Evolutionary conservation across 2,329 filamentous ascomycete species (phyloP), one percentile per base, ranked within the genome.

Genomic region (Microsporum ferrugineum): DNA sequence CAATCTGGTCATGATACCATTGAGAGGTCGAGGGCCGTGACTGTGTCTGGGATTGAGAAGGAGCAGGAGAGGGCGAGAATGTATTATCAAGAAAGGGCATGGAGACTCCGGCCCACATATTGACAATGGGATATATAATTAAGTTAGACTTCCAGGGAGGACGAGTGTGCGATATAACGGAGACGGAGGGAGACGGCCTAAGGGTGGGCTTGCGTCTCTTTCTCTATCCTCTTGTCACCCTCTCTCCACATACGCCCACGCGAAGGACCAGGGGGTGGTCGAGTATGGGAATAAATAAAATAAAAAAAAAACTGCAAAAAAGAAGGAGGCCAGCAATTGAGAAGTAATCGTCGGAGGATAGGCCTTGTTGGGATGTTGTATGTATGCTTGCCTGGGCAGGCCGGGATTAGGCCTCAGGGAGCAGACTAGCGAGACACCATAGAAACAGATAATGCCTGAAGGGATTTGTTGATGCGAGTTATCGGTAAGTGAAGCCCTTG

Each of bases 181-280:
- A 41, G 38, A 57, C n/a, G n/a, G 31, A 31, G 55, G 31, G 55
- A 29, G 38, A 31, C 38, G 31, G n/a, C 31, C 33, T 10, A 34
- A 47, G 58, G 53, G 45, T 47, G 57, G 39, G 41, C 27, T 29
- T 38, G 33, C 29, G n/a, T 53, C 53, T 47, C 58, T 60, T 23
- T 23, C 17, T 23, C 39, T 43, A 43, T 43, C 39, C 14, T 43
- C n/a, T n/a, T 43, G 39, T 43, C 39, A 5, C 39, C 17, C 53
- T 51, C 58, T 61, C 60, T 63, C 60, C 60, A 59, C 63, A 65
- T 57, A 61, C 62, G 53, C 58, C 62, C 57, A 63, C 60, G 63
- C 58, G 63, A 63, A 61, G 49, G 57, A 14, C 49, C 36, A 27
- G 56, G 61, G 60, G 53, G 31, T n/a, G 39, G 59, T 59, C 31